Conservation (phyloP, 2,329 filamentous ascomycete genomes). For the Colletotrichum abscissum region DNA sequence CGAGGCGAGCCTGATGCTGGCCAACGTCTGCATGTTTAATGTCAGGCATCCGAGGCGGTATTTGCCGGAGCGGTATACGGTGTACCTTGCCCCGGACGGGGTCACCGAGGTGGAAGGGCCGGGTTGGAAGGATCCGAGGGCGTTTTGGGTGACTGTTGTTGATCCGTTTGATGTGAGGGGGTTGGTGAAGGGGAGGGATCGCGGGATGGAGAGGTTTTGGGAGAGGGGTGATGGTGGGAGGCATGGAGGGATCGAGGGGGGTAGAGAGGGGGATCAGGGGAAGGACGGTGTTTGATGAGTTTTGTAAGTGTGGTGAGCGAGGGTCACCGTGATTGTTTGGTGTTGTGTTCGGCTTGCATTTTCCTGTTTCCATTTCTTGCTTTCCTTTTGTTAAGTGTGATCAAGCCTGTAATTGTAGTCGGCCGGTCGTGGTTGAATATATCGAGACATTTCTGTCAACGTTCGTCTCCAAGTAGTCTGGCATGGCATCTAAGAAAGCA, state of each 20-base stretch:
- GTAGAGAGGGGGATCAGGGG: not conserved
- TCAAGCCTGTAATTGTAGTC: too few relatives aligned
- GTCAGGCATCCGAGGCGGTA: slow-evolving; percentile 61
- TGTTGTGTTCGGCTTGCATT: not conserved
- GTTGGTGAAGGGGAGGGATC: slow-evolving; percentile 46
- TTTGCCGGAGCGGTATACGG: slow-evolving; percentile 59
- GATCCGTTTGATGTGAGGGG: slow-evolving; percentile 54
- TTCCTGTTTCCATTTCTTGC: too few relatives aligned
- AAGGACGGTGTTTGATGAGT: not conserved
- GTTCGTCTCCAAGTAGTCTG: too few relatives aligned
- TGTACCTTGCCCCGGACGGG: slow-evolving; percentile 63
- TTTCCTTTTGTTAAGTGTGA: not conserved
- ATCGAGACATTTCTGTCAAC: too few relatives aligned
- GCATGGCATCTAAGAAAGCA: too few relatives aligned
- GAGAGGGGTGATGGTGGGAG: slow-evolving; percentile 35
- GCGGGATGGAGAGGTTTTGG: slow-evolving; percentile 49
- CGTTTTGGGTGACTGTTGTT: slow-evolving; percentile 53
- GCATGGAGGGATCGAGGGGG: not conserved
- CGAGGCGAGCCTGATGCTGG: slow-evolving; percentile 64
- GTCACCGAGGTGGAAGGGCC: slow-evolving; percentile 59
- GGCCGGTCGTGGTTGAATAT: too few relatives aligned
- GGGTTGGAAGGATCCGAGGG: slow-evolving; percentile 60
- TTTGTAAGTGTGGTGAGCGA: not conserved
- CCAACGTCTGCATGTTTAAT: slow-evolving; percentile 63
- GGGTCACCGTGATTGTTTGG: not conserved